Evolutionary conservation across 805 yeast species (phyloP).

Genomic region (Yamadazyma insecticola): DNA sequence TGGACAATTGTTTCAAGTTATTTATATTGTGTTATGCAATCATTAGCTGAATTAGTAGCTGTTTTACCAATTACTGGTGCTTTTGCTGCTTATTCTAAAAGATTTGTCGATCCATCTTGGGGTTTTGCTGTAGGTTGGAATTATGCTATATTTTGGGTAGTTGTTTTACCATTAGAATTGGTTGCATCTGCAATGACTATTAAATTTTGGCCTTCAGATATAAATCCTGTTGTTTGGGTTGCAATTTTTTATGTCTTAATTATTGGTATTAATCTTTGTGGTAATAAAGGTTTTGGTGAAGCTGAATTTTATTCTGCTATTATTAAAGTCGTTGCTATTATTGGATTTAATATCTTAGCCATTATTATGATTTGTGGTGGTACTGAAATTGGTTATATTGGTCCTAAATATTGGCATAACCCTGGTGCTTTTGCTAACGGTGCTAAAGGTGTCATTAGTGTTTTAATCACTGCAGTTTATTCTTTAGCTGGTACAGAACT

Average conservation of each 20-base stretch:
- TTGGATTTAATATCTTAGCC: constrained; percentile 38
- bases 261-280: constrained; percentile 28
- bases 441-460: constrained; percentile 35
- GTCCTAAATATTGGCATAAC: constrained; percentile 32
- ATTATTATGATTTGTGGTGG: constrained; percentile 39
- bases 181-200: constrained; percentile 40
- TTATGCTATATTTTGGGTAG: constrained; percentile 41
- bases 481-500: constrained; percentile 42
- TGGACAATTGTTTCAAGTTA: constrained; percentile 38
- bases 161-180: constrained; percentile 38
- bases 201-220: constrained; percentile 33
- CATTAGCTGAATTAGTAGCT: constrained; percentile 36
- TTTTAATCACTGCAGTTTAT: constrained; percentile 37
- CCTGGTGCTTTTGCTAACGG: constrained; percentile 40
- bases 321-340: constrained; percentile 33
- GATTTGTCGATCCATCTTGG: constrained; percentile 41
- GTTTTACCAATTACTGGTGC: constrained; percentile 37
- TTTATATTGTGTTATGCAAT: constrained; percentile 41
- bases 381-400: constrained; percentile 35
- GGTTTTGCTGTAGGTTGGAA: constrained; percentile 45
- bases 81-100: constrained; percentile 36
- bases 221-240: constrained; percentile 40
- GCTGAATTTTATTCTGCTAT: constrained; percentile 32
- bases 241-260: constrained; percentile 35
- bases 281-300: constrained; percentile 34